These are phyloP conservation scores for Pinus taeda DNA, from an alignment of 75 land plant species.

Conservation along the genomic window DNA sequence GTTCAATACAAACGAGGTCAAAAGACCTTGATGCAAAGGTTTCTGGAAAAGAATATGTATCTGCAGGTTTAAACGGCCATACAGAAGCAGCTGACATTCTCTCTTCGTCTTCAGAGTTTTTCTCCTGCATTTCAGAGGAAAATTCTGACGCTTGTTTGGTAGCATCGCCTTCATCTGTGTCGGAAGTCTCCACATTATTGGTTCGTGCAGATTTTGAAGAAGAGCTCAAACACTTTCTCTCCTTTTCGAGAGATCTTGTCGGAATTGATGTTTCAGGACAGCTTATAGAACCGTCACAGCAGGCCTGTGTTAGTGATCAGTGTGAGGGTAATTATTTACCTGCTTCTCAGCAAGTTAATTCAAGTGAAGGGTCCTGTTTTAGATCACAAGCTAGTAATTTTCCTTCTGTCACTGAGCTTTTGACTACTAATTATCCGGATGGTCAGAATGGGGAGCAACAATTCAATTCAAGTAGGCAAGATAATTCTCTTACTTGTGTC, in stretches of 20 bases:
- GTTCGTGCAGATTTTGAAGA: not conserved
- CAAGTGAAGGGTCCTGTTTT: not conserved
- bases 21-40: not conserved
- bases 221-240: not conserved
- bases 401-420: not conserved
- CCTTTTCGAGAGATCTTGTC: not conserved
- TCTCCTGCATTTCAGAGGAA: conserved; percentile 3
- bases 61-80: not conserved
- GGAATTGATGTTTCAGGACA: not conserved
- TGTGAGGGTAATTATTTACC: not conserved
- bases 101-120: conserved; percentile 1
- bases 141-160: not conserved
- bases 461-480: not conserved
- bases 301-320: not conserved
- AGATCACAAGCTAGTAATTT: not conserved
- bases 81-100: not conserved
- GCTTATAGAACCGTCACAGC: not conserved
- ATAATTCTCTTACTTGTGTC: not conserved
- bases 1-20: not conserved
- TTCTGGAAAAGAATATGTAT: not conserved
- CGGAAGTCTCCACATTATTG: not conserved
- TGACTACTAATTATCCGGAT: not conserved
- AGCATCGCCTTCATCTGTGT: conserved; percentile 6
- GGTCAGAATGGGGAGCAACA: conserved; percentile 1
- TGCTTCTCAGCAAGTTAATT: not conserved